Conservation (phyloP, 495 filamentous ascomycete species). For the Penicillium waksmanii region DNA sequence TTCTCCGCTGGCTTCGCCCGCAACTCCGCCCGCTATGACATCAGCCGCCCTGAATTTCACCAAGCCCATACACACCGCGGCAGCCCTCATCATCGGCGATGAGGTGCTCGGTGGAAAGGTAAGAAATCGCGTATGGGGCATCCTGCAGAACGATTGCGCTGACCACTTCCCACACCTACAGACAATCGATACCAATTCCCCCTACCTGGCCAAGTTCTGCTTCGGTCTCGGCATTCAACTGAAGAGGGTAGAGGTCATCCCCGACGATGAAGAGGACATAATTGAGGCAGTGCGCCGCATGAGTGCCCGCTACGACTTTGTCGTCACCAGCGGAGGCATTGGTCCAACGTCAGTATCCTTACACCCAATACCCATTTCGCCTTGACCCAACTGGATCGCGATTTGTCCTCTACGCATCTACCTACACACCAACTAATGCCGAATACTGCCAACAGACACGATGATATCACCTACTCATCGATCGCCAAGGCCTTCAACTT, state of each 20-base stretch:
- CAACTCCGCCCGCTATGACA: constrained; percentile 54
- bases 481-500: constrained; percentile 88
- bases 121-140: neutral
- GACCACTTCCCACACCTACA: constrained; percentile 28
- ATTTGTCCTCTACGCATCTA: too few relatives aligned
- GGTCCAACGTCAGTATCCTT: constrained; percentile 75
- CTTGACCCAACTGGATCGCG: too few relatives aligned
- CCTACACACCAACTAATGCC: too few relatives aligned
- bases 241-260: constrained; percentile 88
- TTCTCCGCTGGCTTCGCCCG: constrained; percentile 31
- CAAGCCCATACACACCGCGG: constrained; percentile 82
- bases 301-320: constrained; percentile 87
- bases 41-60: constrained; percentile 43
- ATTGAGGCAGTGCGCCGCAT: constrained; percentile 84
- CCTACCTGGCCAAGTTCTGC: constrained; percentile 90
- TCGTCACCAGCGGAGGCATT: constrained; percentile 93
- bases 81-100: constrained; percentile 94
- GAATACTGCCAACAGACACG: constrained; percentile 61
- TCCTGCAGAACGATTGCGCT: constrained; percentile 3
- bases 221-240: constrained; percentile 88
- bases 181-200: constrained; percentile 91
- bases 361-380: neutral
- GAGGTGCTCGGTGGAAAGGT: constrained; percentile 98
- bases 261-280: constrained; percentile 88
- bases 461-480: constrained; percentile 95